Conservation (phyloP, 495 filamentous ascomycete genomes). For the Xylaria acuta region DNA sequence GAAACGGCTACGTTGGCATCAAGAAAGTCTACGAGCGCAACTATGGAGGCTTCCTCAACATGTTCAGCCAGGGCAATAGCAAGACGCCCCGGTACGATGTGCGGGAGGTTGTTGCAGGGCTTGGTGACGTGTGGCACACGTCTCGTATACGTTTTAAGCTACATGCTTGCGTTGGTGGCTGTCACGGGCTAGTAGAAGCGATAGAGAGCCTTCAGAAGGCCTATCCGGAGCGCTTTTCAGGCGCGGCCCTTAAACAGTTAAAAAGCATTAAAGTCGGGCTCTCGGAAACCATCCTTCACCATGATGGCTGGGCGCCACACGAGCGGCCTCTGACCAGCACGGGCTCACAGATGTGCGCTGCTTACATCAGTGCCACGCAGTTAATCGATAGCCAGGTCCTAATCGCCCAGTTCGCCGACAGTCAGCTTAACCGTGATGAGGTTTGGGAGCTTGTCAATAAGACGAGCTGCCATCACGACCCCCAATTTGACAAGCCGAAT, state of each 20-base stretch:
- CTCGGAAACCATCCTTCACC: constrained; percentile 40
- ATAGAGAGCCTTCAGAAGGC: constrained; percentile 19
- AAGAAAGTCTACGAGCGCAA: constrained; percentile 51
- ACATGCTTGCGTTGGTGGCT: constrained; percentile 46
- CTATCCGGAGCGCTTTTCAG: constrained; percentile 11
- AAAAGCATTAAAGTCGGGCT: constrained; percentile 23
- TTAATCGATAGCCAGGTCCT: constrained; percentile 49
- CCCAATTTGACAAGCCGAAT: constrained; percentile 34
- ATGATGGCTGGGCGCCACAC: constrained; percentile 47
- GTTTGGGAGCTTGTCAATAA: constrained; percentile 49
- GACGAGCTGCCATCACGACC: constrained; percentile 43
- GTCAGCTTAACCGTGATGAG: constrained; percentile 45
- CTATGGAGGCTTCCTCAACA: constrained; percentile 52
- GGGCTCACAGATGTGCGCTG: constrained; percentile 53
- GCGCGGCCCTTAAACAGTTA: background rate
- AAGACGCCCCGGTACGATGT: constrained; percentile 40
- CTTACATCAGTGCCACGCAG: constrained; percentile 51
- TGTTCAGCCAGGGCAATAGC: constrained; percentile 45
- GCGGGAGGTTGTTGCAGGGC: constrained; percentile 42
- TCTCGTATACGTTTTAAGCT: constrained; percentile 47
- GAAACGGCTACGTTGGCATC: constrained; percentile 50
- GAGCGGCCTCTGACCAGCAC: constrained; percentile 46
- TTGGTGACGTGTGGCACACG: constrained; percentile 50
- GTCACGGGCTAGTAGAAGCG: constrained; percentile 36
- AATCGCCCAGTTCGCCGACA: constrained; percentile 41